Base-by-base conservation (phyloP, 2,329 filamentous ascomycete genomes). In the Annulohypoxylon truncatum region DNA sequence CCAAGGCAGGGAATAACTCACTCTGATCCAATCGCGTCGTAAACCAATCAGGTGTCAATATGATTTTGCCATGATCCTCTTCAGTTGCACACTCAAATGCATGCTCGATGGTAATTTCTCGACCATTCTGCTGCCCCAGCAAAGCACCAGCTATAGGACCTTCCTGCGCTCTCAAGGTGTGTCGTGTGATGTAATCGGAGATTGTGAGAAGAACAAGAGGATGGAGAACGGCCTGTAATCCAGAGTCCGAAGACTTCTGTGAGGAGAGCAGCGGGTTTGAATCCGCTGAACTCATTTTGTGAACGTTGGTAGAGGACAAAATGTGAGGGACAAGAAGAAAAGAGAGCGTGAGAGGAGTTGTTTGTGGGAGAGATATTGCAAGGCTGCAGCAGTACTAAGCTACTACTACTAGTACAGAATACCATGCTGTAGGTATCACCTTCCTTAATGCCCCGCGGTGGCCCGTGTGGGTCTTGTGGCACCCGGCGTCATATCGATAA, bases 141-240 rank as follows among this genome's bases (percentile, higher is more conserved):
- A 99, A 84, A 55, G 91, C 94, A 61, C 96, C 96, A 2, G 95
- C 87, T 15, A 97, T 86, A 13, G 94, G 93, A 0, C 92, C 92
- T 15, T 83, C 78, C 73, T 94, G 90, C 55, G 89, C 83, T 64
- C 96, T 89, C 61, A 97, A 85, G 0, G 90, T 92, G 79, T 97
- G 94, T 65, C 96, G 89, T 63, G 95, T 97, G 78, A 98, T 94
- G 79, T 97, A 96, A 80, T 99, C 96, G 72, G 95, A 97, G 74
- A 99, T 96, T 70, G 92, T 96, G 80, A 99, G 92, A 71, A 98
- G 91, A 55, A 97, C 94, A 51, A 99, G 90, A 24, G 96, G 96
- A 76, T 99, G 96, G 15, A 99, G 88, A 73, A 94, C 89, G 60
- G 94, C 89, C 70, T 93, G 90, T 46, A 96, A 88, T 53, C 89